These are phyloP conservation scores for Chrysochromulina tobinii DNA, from an alignment of 78 protist genomes.

Conservation along the genomic window DNA sequence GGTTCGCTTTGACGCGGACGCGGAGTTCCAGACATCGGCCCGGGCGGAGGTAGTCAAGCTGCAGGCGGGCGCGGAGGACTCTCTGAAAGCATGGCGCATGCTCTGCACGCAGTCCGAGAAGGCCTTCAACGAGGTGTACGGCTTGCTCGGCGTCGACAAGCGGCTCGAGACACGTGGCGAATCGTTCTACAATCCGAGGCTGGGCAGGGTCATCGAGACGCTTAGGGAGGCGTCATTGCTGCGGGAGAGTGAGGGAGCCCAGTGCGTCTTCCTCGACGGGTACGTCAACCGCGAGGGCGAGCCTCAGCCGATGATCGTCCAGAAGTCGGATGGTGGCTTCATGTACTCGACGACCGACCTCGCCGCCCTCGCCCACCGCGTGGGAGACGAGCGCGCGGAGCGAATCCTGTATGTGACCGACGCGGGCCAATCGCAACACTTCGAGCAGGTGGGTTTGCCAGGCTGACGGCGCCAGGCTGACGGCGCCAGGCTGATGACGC, in stretches of 20 bases:
- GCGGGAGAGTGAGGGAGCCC: background rate
- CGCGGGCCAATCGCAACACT: constrained; percentile 83
- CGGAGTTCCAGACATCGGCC: constrained; percentile 58
- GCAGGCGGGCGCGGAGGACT: constrained; percentile 61
- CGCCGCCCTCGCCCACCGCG: constrained; percentile 81
- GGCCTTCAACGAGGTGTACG: constrained; percentile 75
- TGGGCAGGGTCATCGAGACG: constrained; percentile 56
- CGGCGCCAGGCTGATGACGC: no score
- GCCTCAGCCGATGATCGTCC: constrained; percentile 71
- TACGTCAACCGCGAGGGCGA: background rate
- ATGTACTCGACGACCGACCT: constrained; percentile 90
- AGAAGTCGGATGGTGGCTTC: constrained; percentile 89
- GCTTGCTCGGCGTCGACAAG: constrained; percentile 59
- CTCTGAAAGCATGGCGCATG: constrained; percentile 68
- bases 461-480: no score
- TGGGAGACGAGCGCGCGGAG: constrained; percentile 54
- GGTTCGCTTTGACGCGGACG: constrained; percentile 74
- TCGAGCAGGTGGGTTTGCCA: constrained; percentile 50
- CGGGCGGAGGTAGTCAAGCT: constrained; percentile 64
- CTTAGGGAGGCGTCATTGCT: constrained; percentile 17
- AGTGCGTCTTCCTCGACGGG: constrained; percentile 39
- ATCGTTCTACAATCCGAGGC: constrained; percentile 78
- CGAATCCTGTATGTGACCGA: constrained; percentile 87
- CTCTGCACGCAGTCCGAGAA: constrained; percentile 74
- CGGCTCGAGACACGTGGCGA: constrained; percentile 80